These are phyloP conservation scores for Penicillium sp. DNA, from an alignment of 2,329 filamentous ascomycete species.

Conservation along the genomic window DNA sequence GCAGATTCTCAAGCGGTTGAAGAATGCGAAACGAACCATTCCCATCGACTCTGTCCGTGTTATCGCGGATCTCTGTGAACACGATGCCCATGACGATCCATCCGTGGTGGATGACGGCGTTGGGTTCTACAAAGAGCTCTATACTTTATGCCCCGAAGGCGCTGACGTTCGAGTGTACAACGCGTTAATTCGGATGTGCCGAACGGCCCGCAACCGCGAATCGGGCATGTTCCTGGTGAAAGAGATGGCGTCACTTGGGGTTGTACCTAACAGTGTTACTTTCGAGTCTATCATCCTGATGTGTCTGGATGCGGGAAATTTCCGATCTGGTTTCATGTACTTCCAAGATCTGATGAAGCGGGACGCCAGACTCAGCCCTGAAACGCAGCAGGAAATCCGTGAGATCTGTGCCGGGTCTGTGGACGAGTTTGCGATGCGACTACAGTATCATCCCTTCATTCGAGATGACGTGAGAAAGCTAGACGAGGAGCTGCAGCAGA, in stretches of 20 bases:
- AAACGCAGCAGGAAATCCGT: conserved; percentile 28
- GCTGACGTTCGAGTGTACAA: conserved; percentile 57
- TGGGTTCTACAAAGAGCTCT: conserved; percentile 60
- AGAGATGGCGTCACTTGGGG: conserved; percentile 58
- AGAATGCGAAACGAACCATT: conserved; percentile 48
- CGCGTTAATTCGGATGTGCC: conserved; percentile 54
- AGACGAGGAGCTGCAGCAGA: conserved; percentile 4
- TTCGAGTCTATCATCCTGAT: conserved; percentile 62
- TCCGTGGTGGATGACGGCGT: conserved; percentile 51
- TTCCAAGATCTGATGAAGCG: conserved; percentile 37
- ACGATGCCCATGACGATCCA: conserved; percentile 34
- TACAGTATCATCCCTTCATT: conserved; percentile 33
- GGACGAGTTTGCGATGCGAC: conserved; percentile 30
- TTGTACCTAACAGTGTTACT: conserved; percentile 57
- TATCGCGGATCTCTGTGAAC: conserved; percentile 53
- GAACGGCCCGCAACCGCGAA: conserved; percentile 47
- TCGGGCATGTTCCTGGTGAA: conserved; percentile 60
- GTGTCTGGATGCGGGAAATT: conserved; percentile 47
- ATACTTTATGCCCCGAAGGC: conserved; percentile 49
- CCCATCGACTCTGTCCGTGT: conserved; percentile 48
- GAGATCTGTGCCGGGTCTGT: conserved; percentile 28
- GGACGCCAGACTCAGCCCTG: conserved; percentile 26
- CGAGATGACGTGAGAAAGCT: conserved; percentile 8
- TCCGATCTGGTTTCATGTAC: conserved; percentile 39
- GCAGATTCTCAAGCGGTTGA: conserved; percentile 56